Percentiles rank a stretch among this genome's conserved stretches.
Conservation (phyloP, 495 filamentous ascomycete species). For the Daldinia bambusicola region DNA sequence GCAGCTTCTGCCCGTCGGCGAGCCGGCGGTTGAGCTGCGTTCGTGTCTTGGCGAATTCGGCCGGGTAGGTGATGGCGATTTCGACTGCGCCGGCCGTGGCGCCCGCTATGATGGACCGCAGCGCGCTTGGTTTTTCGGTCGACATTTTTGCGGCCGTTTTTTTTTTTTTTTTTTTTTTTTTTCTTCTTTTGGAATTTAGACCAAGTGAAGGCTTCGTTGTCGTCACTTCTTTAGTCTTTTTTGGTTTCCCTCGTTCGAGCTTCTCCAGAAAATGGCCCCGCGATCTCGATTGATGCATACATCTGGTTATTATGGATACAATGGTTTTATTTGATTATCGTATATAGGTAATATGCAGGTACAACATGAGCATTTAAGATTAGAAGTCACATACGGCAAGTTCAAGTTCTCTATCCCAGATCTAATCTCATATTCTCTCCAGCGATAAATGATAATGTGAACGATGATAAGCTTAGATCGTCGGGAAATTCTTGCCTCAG, state of each 20-base stretch:
- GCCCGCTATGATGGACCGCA: constrained; percentile 89
- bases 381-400: not conserved
- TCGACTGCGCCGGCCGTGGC: constrained; percentile 92
- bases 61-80: constrained; percentile 97
- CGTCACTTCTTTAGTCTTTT: constrained; percentile 15
- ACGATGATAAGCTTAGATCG: not conserved
- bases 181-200: too few relatives aligned
- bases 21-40: constrained; percentile 92
- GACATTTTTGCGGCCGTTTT: too few relatives aligned
- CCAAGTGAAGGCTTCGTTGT: constrained; percentile 7
- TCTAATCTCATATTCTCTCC: not conserved
- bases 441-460: not conserved
- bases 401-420: not conserved
- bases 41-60: constrained; percentile 97
- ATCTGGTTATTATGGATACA: not conserved
- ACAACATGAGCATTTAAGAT: not conserved
- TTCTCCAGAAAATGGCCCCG: constrained; percentile 22
- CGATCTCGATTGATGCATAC: constrained; percentile 37
- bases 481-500: not conserved
- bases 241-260: constrained; percentile 12
- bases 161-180: too few relatives aligned
- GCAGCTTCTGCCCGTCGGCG: constrained; percentile 83
- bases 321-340: constrained; percentile 1
- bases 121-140: constrained; percentile 73
- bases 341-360: not conserved